phyloP scores from a whole-genome alignment of 495 filamentous ascomycete genomes.

The Xylaria telfairii region DNA sequence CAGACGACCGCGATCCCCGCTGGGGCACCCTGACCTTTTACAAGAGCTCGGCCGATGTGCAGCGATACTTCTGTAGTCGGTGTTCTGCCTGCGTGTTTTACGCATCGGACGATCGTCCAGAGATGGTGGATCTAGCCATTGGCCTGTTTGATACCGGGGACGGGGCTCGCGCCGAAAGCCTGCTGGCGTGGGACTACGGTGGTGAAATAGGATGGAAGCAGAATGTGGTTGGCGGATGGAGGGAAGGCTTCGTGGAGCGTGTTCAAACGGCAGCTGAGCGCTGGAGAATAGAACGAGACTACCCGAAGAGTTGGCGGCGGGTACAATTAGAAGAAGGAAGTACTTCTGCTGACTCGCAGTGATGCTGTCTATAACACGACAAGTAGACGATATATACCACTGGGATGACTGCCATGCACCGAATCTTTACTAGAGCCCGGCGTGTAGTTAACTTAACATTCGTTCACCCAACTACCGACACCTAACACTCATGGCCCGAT shows the following conservation, averaged over 20 bases:
- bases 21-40: constrained; percentile 56
- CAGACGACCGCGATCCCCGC: constrained; percentile 37
- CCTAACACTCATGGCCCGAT: background rate
- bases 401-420: background rate
- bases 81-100: constrained; percentile 63
- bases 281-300: constrained; percentile 34
- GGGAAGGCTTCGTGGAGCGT: constrained; percentile 28
- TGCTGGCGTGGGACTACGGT: constrained; percentile 36
- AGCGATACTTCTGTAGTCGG: constrained; percentile 58
- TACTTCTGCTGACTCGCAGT: background rate
- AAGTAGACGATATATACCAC: background rate
- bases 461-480: background rate
- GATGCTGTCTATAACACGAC: background rate
- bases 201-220: constrained; percentile 23
- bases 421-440: background rate
- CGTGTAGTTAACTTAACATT: background rate
- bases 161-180: constrained; percentile 56
- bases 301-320: constrained; percentile 35
- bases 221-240: constrained; percentile 38
- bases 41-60: constrained; percentile 49
- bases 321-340: constrained; percentile 21
- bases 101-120: constrained; percentile 45
- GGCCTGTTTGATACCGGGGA: constrained; percentile 56
- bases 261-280: constrained; percentile 30
- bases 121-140: constrained; percentile 57